These are phyloP conservation scores for Yamadazyma kitorensis DNA, from an alignment of 805 yeast species.

Conservation along the genomic window DNA sequence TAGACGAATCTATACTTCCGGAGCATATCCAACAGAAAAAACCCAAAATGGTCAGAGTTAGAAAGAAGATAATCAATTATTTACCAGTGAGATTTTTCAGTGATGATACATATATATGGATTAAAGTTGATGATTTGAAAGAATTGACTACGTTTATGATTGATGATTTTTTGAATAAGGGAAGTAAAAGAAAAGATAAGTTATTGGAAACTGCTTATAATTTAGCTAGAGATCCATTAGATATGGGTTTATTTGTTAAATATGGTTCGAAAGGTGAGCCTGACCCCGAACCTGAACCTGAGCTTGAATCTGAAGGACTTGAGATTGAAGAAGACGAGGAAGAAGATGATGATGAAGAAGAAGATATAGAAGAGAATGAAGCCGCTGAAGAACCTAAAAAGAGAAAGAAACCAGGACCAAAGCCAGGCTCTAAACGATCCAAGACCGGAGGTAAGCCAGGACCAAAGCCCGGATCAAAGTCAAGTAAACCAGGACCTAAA, in stretches of 20 bases:
- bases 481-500: not conserved
- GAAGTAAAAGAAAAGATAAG: constrained; percentile 38
- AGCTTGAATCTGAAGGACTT: constrained; percentile 18
- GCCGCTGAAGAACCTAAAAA: constrained; percentile 12
- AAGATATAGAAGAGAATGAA: constrained; percentile 13
- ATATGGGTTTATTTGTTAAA: constrained; percentile 36
- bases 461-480: constrained; percentile 4
- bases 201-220: constrained; percentile 49
- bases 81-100: constrained; percentile 66
- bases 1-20: constrained; percentile 61
- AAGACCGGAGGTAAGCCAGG: constrained; percentile 7
- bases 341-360: constrained; percentile 14
- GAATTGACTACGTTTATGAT: constrained; percentile 42
- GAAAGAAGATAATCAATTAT: constrained; percentile 13
- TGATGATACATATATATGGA: constrained; percentile 75
- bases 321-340: constrained; percentile 15
- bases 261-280: constrained; percentile 47
- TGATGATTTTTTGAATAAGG: constrained; percentile 28
- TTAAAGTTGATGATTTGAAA: constrained; percentile 49
- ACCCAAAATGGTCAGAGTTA: constrained; percentile 42
- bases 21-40: constrained; percentile 46
- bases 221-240: constrained; percentile 48
- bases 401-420: constrained; percentile 10
- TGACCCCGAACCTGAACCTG: constrained; percentile 42
- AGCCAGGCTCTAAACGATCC: constrained; percentile 12